These are phyloP conservation scores for Suillus sp. DNA, from an alignment of 768 basidiomycete genomes.

Conservation along the genomic window DNA sequence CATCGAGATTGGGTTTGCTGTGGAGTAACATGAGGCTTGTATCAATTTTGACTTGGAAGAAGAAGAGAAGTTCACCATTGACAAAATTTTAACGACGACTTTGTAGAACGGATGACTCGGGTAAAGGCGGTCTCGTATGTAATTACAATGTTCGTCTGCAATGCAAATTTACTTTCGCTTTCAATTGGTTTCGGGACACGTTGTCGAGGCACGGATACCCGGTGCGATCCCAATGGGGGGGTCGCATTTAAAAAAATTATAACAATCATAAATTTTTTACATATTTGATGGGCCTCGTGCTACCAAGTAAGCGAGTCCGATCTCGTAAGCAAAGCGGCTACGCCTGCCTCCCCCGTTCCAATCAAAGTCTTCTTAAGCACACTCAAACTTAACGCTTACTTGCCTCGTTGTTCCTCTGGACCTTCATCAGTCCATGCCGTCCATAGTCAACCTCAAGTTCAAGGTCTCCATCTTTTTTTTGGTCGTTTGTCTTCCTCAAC, in stretches of 20 bases:
- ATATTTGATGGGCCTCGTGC: slow-evolving; percentile 10
- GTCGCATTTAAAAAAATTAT: not conserved
- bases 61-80: too few relatives aligned
- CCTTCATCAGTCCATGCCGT: slow-evolving; percentile 54
- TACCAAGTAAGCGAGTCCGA: not conserved
- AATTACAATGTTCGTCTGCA: not conserved
- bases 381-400: not conserved
- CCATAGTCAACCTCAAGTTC: slow-evolving; percentile 86
- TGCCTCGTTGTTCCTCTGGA: slow-evolving; percentile 11
- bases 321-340: slow-evolving; percentile 5
- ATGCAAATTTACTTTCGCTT: not conserved
- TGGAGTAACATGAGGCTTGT: slow-evolving; percentile 1
- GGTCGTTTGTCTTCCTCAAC: too few relatives aligned
- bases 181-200: slow-evolving; percentile 3
- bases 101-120: not conserved
- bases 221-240: not conserved
- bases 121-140: slow-evolving; percentile 1
- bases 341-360: slow-evolving; percentile 4
- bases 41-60: not conserved
- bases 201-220: slow-evolving; percentile 4
- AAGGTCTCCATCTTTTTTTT: slow-evolving; percentile 48
- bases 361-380: slow-evolving; percentile 6
- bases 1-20: slow-evolving; percentile 7
- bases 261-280: not conserved
- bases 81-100: too few relatives aligned